Conservation (phyloP, 805 yeast species). For the Candida tammaniensis region DNA sequence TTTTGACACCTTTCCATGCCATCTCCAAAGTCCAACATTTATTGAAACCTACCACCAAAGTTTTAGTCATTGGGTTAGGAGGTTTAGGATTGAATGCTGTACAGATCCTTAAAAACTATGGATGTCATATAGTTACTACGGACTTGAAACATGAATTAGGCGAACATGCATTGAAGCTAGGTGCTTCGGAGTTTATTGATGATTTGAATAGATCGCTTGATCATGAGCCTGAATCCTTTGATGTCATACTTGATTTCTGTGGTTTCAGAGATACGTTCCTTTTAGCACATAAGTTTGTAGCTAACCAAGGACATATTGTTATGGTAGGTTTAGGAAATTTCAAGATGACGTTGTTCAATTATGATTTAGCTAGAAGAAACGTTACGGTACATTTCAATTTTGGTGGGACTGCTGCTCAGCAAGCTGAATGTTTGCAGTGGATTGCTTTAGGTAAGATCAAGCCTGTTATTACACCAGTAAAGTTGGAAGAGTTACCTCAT, state of each 20-base stretch:
- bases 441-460: constrained; percentile 35
- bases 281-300: constrained; percentile 28
- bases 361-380: constrained; percentile 40
- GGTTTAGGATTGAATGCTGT: constrained; percentile 44
- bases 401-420: constrained; percentile 46
- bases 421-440: constrained; percentile 42
- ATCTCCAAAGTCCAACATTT: constrained; percentile 30
- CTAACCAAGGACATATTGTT: constrained; percentile 34
- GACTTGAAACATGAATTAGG: constrained; percentile 30
- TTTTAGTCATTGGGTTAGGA: constrained; percentile 39
- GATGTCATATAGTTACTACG: constrained; percentile 30
- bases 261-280: constrained; percentile 32
- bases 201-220: constrained; percentile 20
- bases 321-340: constrained; percentile 43
- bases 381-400: constrained; percentile 36
- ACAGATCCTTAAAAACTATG: constrained; percentile 34
- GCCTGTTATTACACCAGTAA: constrained; percentile 30
- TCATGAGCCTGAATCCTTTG: constrained; percentile 34
- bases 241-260: constrained; percentile 37
- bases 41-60: constrained; percentile 31
- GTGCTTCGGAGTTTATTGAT: constrained; percentile 42
- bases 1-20: constrained; percentile 43
- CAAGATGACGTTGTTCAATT: constrained; percentile 28
- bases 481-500: constrained; percentile 35
- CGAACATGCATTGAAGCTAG: constrained; percentile 27